Conservation (phyloP, 2,329 filamentous ascomycete species). For the Cercospora brassicicola region DNA sequence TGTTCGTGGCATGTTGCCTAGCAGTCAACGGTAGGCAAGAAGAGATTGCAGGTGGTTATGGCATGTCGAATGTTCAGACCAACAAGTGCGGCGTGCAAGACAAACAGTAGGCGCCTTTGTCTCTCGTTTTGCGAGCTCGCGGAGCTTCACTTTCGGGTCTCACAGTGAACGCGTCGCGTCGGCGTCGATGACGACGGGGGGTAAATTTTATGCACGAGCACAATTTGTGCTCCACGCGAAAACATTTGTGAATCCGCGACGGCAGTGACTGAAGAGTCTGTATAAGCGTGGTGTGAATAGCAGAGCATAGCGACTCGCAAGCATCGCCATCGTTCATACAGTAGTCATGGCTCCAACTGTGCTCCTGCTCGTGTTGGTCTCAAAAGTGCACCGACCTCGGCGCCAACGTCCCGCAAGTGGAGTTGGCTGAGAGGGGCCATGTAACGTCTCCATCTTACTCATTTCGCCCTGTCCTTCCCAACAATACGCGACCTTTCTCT, state of each 20-base stretch:
- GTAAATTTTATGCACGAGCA: background rate
- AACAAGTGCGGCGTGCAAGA: background rate
- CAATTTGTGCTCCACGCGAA: background rate
- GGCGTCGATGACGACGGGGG: background rate
- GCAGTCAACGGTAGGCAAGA: background rate
- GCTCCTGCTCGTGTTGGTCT: background rate
- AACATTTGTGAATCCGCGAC: background rate
- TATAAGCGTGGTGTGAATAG: background rate
- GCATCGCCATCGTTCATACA: background rate
- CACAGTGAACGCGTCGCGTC: conserved; percentile 3
- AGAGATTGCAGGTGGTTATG: background rate
- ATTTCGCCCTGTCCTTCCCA: background rate
- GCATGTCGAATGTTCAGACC: background rate
- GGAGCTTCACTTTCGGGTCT: background rate
- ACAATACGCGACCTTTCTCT: background rate
- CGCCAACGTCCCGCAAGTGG: background rate
- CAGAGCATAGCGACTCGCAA: background rate
- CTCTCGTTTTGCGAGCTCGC: background rate
- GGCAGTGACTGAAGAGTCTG: background rate
- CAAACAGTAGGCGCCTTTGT: background rate
- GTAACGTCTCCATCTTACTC: conserved; percentile 4
- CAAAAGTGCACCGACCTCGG: conserved; percentile 1
- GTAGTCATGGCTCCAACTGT: background rate
- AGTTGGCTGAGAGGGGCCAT: background rate
- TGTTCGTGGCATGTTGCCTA: conserved; percentile 14